phyloP scores from a whole-genome alignment of 352 stramenopile genomes.

The Phytophthora cryptogea region DNA sequence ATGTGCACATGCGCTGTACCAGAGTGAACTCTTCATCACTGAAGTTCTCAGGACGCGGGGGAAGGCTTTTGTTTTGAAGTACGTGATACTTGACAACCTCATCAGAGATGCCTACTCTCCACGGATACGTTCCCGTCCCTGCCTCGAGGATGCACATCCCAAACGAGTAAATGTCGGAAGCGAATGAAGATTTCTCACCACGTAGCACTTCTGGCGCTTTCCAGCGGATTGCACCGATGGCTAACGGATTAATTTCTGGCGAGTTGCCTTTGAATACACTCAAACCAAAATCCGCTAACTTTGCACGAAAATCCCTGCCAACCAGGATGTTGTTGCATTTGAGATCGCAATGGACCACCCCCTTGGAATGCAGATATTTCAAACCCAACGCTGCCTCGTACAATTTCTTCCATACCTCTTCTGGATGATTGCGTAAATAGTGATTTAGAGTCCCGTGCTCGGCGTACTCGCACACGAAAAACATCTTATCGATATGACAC shows the following conservation, averaged over 20 bases:
- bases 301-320: conserved; percentile 14
- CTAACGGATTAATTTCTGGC: conserved; percentile 18
- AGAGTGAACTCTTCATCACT: conserved; percentile 10
- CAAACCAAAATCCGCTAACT: conserved; percentile 22
- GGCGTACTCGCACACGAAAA: conserved; percentile 23
- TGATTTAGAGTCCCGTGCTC: conserved; percentile 5
- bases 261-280: background rate
- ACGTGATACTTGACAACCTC: conserved; percentile 2
- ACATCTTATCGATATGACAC: background rate
- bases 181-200: conserved; percentile 2
- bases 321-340: conserved; percentile 33
- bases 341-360: conserved; percentile 76
- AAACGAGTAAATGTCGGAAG: conserved; percentile 34
- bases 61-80: background rate
- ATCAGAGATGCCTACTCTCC: conserved; percentile 5
- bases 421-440: conserved; percentile 3
- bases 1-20: conserved; percentile 18
- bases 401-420: conserved; percentile 21
- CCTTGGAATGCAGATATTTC: conserved; percentile 44
- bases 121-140: conserved; percentile 11
- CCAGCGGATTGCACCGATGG: conserved; percentile 23
- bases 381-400: conserved; percentile 44
- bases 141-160: conserved; percentile 17
- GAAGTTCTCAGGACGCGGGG: conserved; percentile 9
- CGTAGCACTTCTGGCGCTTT: background rate